These are phyloP conservation scores for Aspergillus phoenicis DNA, from an alignment of 2,329 filamentous ascomycete species.

Conservation along the genomic window DNA sequence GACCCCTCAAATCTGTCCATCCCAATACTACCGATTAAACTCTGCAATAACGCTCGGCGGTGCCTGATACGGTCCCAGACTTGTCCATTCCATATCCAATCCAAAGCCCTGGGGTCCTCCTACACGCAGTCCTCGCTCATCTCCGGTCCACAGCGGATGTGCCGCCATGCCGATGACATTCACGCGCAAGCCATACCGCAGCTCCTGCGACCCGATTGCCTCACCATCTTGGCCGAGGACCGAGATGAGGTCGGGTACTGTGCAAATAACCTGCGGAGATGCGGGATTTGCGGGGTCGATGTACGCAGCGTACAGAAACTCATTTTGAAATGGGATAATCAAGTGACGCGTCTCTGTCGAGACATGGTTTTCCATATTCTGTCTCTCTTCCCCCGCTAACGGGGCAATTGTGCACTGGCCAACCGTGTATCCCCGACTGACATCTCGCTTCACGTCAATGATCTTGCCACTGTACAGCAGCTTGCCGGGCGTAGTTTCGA, in stretches of 20 bases:
- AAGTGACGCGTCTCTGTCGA: constrained; percentile 7
- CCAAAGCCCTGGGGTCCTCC: constrained; percentile 48
- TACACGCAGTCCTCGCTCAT: constrained; percentile 38
- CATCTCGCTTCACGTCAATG: constrained; percentile 44
- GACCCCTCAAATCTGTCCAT: neutral
- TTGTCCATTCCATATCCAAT: constrained; percentile 20
- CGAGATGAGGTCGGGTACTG: constrained; percentile 42
- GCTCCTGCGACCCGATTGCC: constrained; percentile 54
- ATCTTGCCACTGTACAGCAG: constrained; percentile 52
- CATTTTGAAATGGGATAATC: neutral
- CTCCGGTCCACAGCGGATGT: constrained; percentile 53
- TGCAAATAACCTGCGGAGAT: constrained; percentile 20
- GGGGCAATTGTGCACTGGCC: constrained; percentile 35
- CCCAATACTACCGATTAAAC: neutral
- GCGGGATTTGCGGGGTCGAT: neutral
- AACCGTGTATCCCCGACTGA: constrained; percentile 45
- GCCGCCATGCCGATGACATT: constrained; percentile 55
- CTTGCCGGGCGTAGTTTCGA: constrained; percentile 34
- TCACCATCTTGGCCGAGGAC: constrained; percentile 50
- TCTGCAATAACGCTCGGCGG: constrained; percentile 22
- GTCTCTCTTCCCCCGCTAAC: constrained; percentile 26
- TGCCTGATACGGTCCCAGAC: constrained; percentile 23
- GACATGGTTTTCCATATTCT: constrained; percentile 13
- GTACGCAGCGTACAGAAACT: neutral
- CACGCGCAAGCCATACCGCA: constrained; percentile 56